Evolutionary conservation across 2,329 filamentous ascomycete genomes (phyloP), one percentile per base, ranked within the genome.

Genomic region (Aspergillus uvarum): DNA sequence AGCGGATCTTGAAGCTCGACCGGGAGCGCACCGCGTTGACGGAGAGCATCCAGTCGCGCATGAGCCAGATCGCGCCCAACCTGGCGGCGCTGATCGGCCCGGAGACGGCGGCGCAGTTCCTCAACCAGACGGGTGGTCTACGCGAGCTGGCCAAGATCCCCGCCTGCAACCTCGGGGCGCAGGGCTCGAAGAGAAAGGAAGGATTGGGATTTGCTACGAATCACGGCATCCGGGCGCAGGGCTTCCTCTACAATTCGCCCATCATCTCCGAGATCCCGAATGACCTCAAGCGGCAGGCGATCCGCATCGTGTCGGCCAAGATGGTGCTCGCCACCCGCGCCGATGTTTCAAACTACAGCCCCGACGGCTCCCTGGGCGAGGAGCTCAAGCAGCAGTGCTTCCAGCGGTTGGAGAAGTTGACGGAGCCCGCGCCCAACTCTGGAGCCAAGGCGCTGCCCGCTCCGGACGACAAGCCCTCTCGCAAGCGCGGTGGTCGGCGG

Each of bases 51-150:
- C 91, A 97, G 77, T 97, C 94, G 38, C 90, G 95, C 63, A 98
- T 99, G 91, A 95, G 90, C 67, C 83, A 96, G 35, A 98, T 98
- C 72, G 95, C 95, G 4, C 95, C 95, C 0, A 99, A 99, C 70
- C 79, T 98, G 56, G 96, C 95, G 0, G 88, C 87, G 1, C 85
- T 99, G 19, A 90, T 99, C 59, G 95, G 95, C 19, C 95, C 94
- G 0, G 83, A 96, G 19, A 97, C 94, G 2, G 94, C 95, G 7
- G 95, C 95, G 4, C 94, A 98, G 77, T 85, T 99, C n/a, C 89
- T 99, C 69, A 97, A 97, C 76, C 91, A 92, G 61, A 90, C 92
- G 0, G 95, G 95, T 63, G 95, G 95, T 8, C 81, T 99, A 32
- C 90, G 89, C 1, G 92, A 92, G 38, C 83, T 99, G 11, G 92